Evolutionary conservation across 805 yeast species (phyloP).

Genomic region (Myxozyma sirexii): DNA sequence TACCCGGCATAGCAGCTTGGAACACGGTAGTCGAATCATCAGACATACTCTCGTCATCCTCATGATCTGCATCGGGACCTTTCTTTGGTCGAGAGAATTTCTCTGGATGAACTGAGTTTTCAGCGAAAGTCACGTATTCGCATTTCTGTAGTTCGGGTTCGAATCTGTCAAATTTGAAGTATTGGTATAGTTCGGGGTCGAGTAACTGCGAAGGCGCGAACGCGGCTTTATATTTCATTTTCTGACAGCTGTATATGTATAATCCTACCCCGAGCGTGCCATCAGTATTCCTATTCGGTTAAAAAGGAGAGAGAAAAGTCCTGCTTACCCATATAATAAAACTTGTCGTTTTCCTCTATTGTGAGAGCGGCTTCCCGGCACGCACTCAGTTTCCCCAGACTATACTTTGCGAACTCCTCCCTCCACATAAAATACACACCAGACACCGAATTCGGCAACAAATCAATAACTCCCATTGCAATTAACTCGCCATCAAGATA

Average conservation of each 20-base stretch:
- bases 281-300: background rate
- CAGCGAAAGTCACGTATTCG: conserved; percentile 25
- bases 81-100: background rate
- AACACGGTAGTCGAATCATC: conserved; percentile 3
- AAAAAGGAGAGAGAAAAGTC: background rate
- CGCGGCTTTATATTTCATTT: conserved; percentile 78
- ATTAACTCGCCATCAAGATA: conserved; percentile 63
- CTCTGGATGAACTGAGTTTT: background rate
- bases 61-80: conserved; percentile 6
- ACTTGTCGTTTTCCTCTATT: conserved; percentile 50
- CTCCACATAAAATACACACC: conserved; percentile 89
- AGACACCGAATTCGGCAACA: conserved; percentile 74
- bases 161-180: conserved; percentile 20
- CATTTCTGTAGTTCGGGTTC: conserved; percentile 20
- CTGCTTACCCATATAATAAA: conserved; percentile 62
- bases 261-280: conserved; percentile 47
- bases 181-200: conserved; percentile 39
- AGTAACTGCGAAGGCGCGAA: conserved; percentile 48
- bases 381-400: conserved; percentile 78
- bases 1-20: conserved; percentile 21
- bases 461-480: conserved; percentile 76
- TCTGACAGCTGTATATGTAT: conserved; percentile 74
- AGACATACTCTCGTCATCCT: conserved; percentile 7
- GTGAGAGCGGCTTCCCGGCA: conserved; percentile 62
- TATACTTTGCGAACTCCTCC: conserved; percentile 67